Conservation (phyloP, 352 stramenopile genomes). For the Thraustochytrium sp. region DNA sequence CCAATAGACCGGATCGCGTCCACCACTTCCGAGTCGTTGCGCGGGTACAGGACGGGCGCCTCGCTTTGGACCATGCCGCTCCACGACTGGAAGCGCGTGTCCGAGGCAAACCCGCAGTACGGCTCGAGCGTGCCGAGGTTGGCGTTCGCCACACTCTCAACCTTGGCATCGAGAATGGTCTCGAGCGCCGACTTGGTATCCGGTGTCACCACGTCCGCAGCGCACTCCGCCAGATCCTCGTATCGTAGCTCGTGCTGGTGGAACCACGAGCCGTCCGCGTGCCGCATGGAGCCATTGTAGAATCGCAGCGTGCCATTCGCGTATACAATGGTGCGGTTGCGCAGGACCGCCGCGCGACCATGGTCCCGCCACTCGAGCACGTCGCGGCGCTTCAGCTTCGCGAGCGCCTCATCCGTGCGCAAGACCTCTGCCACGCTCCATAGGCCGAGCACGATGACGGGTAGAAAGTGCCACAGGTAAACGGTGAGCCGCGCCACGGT, state of each 20-base stretch:
- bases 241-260: not conserved
- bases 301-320: not conserved
- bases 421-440: not conserved
- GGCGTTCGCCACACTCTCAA: not conserved
- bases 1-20: not conserved
- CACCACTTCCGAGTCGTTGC: not conserved
- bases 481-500: not conserved
- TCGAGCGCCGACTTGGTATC: not conserved
- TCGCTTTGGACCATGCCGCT: constrained; percentile 10
- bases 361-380: not conserved
- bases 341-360: not conserved
- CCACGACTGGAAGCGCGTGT: not conserved
- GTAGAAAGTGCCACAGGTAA: not conserved
- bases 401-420: not conserved
- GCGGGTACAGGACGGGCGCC: constrained; percentile 1
- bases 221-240: constrained; percentile 25
- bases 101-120: constrained; percentile 11
- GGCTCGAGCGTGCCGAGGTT: not conserved
- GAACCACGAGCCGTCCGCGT: not conserved
- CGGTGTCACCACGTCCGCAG: not conserved
- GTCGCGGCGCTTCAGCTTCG: not conserved
- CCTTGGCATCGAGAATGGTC: not conserved
- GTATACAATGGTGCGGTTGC: not conserved
- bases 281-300: not conserved
- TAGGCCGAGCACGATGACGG: not conserved